Evolutionary conservation across 164 flowering plant genomes (phyloP), one percentile per base, ranked within the genome.

Genomic region (Vitis cinerea): DNA sequence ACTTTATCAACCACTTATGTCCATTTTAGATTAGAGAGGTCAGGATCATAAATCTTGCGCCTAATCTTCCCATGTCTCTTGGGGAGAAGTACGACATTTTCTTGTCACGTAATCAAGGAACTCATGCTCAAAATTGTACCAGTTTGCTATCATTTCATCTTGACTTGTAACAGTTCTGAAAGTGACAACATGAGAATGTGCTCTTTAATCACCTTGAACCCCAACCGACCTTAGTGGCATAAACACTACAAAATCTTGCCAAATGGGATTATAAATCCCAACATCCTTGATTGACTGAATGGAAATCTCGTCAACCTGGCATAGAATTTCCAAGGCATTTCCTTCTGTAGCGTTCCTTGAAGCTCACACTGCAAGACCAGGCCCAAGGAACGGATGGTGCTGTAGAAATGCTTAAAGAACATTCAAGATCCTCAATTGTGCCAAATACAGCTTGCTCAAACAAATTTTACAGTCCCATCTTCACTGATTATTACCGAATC

Each of bases 131-230:
- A 19, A 19, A 19, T 19, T 19, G 19, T 72, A 95, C 99, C 98
- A 93, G 78, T 93, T 96, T 65, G 99, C 99, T 23, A 98, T 93
- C 99, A 95, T 93, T 67, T 97, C 97, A 85, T 95, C 99, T 82
- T 91, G 89, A 78, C 99, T 95, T 65, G 99, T 94, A 63, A 95
- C 97, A 63, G 97, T 97, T 77, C 98, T 80, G 11, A 96, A 93
- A 71, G 94, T 90, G 80, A 96, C 93, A 68, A 87, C 97, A 81
- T 88, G 90, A 69, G 95, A 88, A 75, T 93, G 91, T 37, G 98
- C 90, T 78, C 99, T 89, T 72, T 90, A 89, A 82, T 96, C 99
- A 53, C 98, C 98, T 82, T 96, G 99, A 67, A 96, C 99, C 27
- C 99, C 99, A 69, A 92, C 97, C 50, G 98, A 83, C 75, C 80